Evolutionary conservation across 2,329 filamentous ascomycete genomes (phyloP).

Genomic region (Xylariaceae sp.): DNA sequence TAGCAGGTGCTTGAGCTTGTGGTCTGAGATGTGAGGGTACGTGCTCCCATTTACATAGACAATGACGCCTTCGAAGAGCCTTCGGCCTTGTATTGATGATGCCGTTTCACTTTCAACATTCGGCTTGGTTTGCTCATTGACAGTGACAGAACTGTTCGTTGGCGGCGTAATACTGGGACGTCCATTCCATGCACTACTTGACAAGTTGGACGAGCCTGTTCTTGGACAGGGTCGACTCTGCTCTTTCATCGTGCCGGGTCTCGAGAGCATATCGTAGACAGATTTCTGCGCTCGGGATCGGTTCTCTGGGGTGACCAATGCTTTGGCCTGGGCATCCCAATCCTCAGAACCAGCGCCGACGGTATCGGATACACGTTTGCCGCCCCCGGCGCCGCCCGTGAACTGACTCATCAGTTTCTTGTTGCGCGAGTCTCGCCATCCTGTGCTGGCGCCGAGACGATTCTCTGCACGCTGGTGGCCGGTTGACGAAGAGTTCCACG

Average conservation of each 20-base stretch:
- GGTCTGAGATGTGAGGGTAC: constrained; percentile 75
- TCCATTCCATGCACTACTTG: too few relatives aligned
- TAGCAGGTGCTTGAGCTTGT: constrained; percentile 77
- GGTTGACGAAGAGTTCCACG: constrained; percentile 69
- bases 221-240: constrained; percentile 17
- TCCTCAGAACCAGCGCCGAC: constrained; percentile 61
- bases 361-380: constrained; percentile 58
- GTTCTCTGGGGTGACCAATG: constrained; percentile 41
- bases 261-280: constrained; percentile 52
- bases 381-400: constrained; percentile 51
- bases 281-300: constrained; percentile 38
- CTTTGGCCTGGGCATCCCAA: constrained; percentile 43
- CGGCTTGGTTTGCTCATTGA: constrained; percentile 26
- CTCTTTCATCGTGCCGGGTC: constrained; percentile 41
- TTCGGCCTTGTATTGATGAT: constrained; percentile 39
- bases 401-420: constrained; percentile 70
- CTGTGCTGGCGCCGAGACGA: constrained; percentile 51
- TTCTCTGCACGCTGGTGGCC: constrained; percentile 78
- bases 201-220: background rate
- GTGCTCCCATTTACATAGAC: constrained; percentile 90
- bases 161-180: too few relatives aligned
- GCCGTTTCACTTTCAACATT: constrained; percentile 30
- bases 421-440: constrained; percentile 69
- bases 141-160: background rate
- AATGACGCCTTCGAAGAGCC: constrained; percentile 66